Evolutionary conservation across 306 rosid genomes (phyloP), one percentile per base, ranked within the genome.

Genomic region (Lathyrus oleraceus): DNA sequence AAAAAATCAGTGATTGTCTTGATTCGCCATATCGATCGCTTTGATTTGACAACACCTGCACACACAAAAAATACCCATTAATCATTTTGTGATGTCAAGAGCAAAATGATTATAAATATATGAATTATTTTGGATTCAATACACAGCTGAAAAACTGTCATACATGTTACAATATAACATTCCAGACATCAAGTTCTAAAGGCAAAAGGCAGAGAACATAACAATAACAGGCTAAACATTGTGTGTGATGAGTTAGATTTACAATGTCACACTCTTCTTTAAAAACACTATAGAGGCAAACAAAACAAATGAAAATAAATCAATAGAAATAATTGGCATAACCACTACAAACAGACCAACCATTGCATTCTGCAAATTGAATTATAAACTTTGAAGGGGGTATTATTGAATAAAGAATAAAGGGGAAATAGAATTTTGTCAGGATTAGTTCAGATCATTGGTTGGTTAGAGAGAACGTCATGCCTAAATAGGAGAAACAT

Each of bases 1-100:
- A 90, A 94, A 74, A 85, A 90, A 67, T 94, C 97, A 0, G 92
- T 87, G 35, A 94, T 81, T 3, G 96, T 94, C 74, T 74, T 81
- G 6, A 94, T 85, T 20, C 95, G 87, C 97, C 96, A 94, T 75
- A 94, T 40, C 35, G 98, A 78, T 71, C 87, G 77, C 85, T 94
- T 84, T 36, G 98, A 83, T 84, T 83, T 94, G 27, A 94, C 89
- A 70, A 79, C 87, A 67, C 97, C 98, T 90, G 78, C 73, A 70
- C 47, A 42, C 47, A 42, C 75, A 72, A 73, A 75, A 61, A 69
- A 74, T 32, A 30, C 15, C 10, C 42, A 38, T 36, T 10, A 38
- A 45, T 19, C 51, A 63, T 49, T 71, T 70, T 27, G 10, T 27
- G 27, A 11, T 32, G 38, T 44, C 8, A 13, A 49, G 69, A 60